Percentiles rank a stretch among this genome's conserved stretches.
Evolutionary conservation across 306 rosid genomes (phyloP).

Genomic region (Senna tora): DNA sequence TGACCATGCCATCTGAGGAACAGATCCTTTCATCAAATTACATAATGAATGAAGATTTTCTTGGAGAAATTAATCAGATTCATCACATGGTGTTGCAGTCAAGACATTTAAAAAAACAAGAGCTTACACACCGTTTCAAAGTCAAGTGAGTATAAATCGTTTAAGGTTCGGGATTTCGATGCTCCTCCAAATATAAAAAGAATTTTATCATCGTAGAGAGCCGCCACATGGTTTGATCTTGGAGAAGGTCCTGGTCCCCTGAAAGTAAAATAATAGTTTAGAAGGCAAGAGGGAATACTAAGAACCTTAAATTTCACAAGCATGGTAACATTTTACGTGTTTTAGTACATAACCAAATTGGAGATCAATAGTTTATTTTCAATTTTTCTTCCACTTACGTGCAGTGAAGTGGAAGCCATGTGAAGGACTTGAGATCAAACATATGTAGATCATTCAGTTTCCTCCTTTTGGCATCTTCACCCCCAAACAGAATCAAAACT

Average conservation of each 20-base stretch:
- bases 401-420: constrained; percentile 96
- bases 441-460: constrained; percentile 92
- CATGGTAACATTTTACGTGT: constrained; percentile 23
- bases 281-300: constrained; percentile 8
- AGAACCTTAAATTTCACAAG: constrained; percentile 9
- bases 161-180: constrained; percentile 79
- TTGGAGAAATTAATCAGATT: constrained; percentile 31
- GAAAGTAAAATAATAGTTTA: constrained; percentile 32
- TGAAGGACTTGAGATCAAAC: constrained; percentile 94
- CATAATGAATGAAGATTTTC: constrained; percentile 25
- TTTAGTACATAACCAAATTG: background rate
- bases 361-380: constrained; percentile 17
- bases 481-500: constrained; percentile 82
- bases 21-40: constrained; percentile 41
- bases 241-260: constrained; percentile 94
- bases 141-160: constrained; percentile 89
- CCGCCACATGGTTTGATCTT: constrained; percentile 84
- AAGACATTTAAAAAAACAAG: constrained; percentile 19
- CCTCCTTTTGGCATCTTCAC: constrained; percentile 86
- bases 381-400: constrained; percentile 54
- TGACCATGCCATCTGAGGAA: constrained; percentile 92
- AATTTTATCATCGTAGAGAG: constrained; percentile 83
- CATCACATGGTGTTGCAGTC: constrained; percentile 16
- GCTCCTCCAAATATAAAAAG: constrained; percentile 86
- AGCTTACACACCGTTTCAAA: constrained; percentile 81